Base-by-base conservation (phyloP, 306 rosid genomes). In the Coriaria nepalensis region DNA sequence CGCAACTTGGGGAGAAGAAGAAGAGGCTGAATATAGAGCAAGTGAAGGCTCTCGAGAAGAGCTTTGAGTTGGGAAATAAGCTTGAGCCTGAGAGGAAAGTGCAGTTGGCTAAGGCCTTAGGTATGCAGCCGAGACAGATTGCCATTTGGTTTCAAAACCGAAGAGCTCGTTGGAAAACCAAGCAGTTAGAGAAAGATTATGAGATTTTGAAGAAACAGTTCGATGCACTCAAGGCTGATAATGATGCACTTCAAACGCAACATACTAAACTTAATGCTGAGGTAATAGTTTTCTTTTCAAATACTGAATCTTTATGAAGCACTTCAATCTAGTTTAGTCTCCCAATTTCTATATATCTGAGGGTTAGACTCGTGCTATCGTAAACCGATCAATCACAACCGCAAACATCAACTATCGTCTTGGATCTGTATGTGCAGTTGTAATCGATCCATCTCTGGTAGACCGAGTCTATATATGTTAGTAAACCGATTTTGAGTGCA, bases 91-190 rank as follows among this genome's bases (percentile, higher is more conserved):
- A 88, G 53, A 73, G 97, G 54, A 88, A 88, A 61, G 38, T 81
- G 70, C 93, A 88, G 52, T 74, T 88, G 2, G 90, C 97, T 0
- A 88, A 78, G 66, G 86, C 86, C 4, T 40, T 88, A 47, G 86
- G 90, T 10, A 56, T 88, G 34, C 97, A 84, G 57, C 97, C 95
- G 0, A 73, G 97, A 36, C 97, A 88, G 59, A 55, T 88, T 14
- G 93, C 97, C 13, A 88, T 88, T 8, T 88, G 97, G 97, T 88
- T 88, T 34, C 97, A 88, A 75, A 88, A 88, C 36, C 70, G 97
- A 32, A 77, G 97, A 33, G 97, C 97, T 5, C 75, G 97, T 56
- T 88, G 95, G 97, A 88, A 88, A 64, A 83, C 97, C 6, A 88
- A 88, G 69, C 87, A 83, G 5, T 69, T 88, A 52, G 95, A 88